These are phyloP conservation scores for Pulveroboletus sp. DNA, from an alignment of 768 basidiomycete genomes.

Conservation along the genomic window DNA sequence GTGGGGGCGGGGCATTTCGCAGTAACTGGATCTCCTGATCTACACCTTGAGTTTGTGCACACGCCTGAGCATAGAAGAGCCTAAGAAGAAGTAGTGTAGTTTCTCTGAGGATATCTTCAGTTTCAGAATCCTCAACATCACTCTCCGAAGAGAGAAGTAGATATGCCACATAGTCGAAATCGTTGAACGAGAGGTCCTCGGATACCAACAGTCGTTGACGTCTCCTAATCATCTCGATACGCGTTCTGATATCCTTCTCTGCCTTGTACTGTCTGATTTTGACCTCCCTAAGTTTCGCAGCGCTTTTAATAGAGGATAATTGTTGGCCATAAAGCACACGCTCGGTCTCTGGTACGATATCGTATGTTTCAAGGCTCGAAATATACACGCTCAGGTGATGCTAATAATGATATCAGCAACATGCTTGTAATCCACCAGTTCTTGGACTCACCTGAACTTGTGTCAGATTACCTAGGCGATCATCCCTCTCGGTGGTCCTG, in stretches of 20 bases:
- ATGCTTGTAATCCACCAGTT: constrained; percentile 1
- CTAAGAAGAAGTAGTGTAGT: constrained; percentile 67
- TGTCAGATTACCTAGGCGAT: constrained; percentile 52
- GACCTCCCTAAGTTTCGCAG: constrained; percentile 67
- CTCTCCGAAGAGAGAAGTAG: constrained; percentile 43
- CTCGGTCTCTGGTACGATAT: constrained; percentile 59
- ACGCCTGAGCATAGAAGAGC: constrained; percentile 65
- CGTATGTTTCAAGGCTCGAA: constrained; percentile 55
- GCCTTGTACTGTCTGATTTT: constrained; percentile 90
- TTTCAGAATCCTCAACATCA: constrained; percentile 51
- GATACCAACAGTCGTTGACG: constrained; percentile 41
- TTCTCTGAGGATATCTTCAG: constrained; percentile 64
- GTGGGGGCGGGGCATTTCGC: constrained; percentile 42
- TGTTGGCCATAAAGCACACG: constrained; percentile 49
- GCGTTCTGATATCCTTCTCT: constrained; percentile 72
- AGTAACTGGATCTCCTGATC: constrained; percentile 72
- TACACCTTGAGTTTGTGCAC: constrained; percentile 60
- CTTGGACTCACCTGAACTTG: constrained; percentile 51
- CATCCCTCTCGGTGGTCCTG: constrained; percentile 49
- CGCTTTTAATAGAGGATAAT: constrained; percentile 50
- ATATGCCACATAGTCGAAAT: constrained; percentile 61
- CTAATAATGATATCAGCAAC: constrained; percentile 32
- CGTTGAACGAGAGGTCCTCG: constrained; percentile 35
- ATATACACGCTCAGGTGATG: constrained; percentile 45
- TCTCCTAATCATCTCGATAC: constrained; percentile 60